A percentile compares a stretch with the other conserved stretches of the same genome.
Conservation (phyloP, 306 rosid species). For the Glycine soja region DNA sequence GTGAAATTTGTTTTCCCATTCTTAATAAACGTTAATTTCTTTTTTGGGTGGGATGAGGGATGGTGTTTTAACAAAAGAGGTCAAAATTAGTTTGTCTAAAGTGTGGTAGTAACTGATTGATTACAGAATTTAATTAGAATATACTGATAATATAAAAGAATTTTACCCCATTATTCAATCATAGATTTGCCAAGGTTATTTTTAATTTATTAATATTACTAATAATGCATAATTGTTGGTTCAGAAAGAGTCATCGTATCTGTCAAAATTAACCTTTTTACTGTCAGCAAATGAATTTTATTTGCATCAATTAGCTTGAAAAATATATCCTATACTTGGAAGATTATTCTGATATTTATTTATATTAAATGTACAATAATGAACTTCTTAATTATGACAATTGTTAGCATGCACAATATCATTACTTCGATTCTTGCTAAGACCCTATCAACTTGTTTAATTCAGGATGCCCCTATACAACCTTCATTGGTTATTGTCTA, state of each 20-base stretch:
- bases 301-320: too few species aligned
- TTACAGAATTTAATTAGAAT: too few species aligned
- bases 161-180: background rate
- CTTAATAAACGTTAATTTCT: background rate
- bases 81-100: background rate
- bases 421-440: background rate
- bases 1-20: background rate
- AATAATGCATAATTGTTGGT: too few species aligned
- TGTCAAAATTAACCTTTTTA: too few species aligned
- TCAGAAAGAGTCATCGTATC: background rate
- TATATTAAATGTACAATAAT: background rate
- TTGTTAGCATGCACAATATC: background rate
- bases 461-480: too few species aligned
- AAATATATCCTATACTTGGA: too few species aligned
- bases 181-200: background rate
- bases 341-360: background rate
- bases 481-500: too few species aligned
- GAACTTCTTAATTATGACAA: background rate
- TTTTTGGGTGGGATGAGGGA: background rate
- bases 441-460: constrained; percentile 1
- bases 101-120: too few species aligned
- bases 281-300: too few species aligned
- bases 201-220: too few species aligned
- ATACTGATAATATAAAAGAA: too few species aligned
- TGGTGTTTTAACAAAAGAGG: background rate